Base-by-base conservation (phyloP, 2,329 filamentous ascomycete genomes). In the Alternaria brassicae region DNA sequence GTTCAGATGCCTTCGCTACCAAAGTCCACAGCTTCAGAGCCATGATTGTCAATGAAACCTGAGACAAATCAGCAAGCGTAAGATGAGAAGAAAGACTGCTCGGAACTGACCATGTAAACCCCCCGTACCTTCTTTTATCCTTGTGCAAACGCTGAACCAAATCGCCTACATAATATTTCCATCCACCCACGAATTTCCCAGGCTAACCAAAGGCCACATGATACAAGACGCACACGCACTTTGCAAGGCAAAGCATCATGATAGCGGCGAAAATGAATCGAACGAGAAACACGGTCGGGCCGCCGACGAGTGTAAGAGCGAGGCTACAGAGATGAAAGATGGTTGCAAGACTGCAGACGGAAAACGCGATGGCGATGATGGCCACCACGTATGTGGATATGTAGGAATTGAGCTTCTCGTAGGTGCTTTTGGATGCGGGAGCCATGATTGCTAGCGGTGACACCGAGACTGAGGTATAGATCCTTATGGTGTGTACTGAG, bases 41-140 rank as follows among this genome's bases (percentile, higher is more conserved):
- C 30, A 34, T 0, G 12, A 6, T 3, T 34, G 10, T 1, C 0
- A 34, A 13, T 0, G 15, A 5, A 2, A 13, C 15, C 30, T 1
- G 12, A 4, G 0, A 34, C 0, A 13, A 1, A 34, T n/a, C n/a
- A n/a, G n/a, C n/a, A n/a, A n/a, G n/a, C n/a, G n/a, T 2, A 15
- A 6, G 5, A 6, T 1, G 10, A 3, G 1, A 15, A 13, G 15
- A 5, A 6, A 15, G 3, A 32, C 4, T 6, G 30, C 30, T 34
- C 30, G 1, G n/a, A n/a, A n/a, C n/a, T n/a, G n/a, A n/a, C n/a
- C n/a, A n/a, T n/a, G n/a, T n/a, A n/a, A n/a, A n/a, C n/a, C n/a
- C n/a, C n/a, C n/a, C n/a, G n/a, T n/a, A n/a, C n/a, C n/a, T n/a
- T n/a, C n/a, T n/a, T n/a, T n/a, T n/a, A n/a, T n/a, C n/a, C n/a